Evolutionary conservation across 2,329 filamentous ascomycete genomes (phyloP).

Genomic region (Didymella segeticola): DNA sequence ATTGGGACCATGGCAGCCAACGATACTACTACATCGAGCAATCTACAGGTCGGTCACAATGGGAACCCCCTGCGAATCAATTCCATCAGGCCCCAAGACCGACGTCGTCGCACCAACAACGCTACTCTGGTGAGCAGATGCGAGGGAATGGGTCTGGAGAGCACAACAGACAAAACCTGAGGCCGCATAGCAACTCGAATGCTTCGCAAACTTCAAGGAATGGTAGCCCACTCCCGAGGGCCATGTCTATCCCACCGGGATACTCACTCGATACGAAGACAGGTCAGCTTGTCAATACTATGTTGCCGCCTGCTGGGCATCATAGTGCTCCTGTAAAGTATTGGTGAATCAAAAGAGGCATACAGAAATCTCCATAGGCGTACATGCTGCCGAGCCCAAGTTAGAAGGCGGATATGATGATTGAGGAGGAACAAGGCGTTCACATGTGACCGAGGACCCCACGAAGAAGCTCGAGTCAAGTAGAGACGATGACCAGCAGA

Average conservation of each 20-base stretch:
- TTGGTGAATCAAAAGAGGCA: conserved; percentile 12
- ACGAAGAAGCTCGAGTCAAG: no score
- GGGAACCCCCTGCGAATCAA: conserved; percentile 53
- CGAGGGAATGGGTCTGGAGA: background rate
- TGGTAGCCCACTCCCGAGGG: conserved; percentile 9
- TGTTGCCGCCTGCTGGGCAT: conserved; percentile 15
- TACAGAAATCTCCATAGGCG: no score
- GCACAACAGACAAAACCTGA: conserved; percentile 3
- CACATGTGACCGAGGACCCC: no score
- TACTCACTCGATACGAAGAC: conserved; percentile 18
- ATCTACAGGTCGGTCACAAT: conserved; percentile 65
- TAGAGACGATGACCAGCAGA: no score
- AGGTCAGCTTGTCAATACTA: conserved; percentile 17
- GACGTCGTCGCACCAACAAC: conserved; percentile 7
- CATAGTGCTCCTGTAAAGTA: conserved; percentile 19
- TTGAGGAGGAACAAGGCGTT: no score
- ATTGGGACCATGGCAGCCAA: conserved; percentile 66
- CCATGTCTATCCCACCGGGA: conserved; percentile 12
- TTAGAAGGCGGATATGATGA: no score
- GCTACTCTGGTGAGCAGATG: conserved; percentile 3
- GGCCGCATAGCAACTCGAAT: conserved; percentile 13
- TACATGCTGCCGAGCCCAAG: no score
- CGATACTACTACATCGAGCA: conserved; percentile 70
- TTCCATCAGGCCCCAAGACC: conserved; percentile 4
- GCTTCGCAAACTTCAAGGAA: conserved; percentile 6